Evolutionary conservation across 805 yeast species (phyloP).

Genomic region (Candida hispaniensis): DNA sequence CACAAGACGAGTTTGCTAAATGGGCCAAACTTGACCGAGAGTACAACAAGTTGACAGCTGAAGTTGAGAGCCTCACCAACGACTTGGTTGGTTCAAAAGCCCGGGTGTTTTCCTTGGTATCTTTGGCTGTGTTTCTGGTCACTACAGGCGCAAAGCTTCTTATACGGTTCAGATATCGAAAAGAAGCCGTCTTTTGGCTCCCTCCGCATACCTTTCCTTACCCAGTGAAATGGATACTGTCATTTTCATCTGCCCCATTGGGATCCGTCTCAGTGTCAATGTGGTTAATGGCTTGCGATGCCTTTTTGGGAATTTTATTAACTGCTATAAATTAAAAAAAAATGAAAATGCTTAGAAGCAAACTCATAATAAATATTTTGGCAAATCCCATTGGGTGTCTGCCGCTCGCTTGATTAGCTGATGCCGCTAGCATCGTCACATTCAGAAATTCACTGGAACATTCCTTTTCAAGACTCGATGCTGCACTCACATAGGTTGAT

Average conservation of each 20-base stretch:
- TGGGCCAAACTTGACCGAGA: slow-evolving; percentile 89
- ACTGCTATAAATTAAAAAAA: not conserved
- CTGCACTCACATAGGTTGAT: slow-evolving; percentile 25
- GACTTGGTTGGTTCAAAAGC: slow-evolving; percentile 28
- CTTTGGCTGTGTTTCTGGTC: slow-evolving; percentile 29
- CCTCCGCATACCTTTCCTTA: slow-evolving; percentile 50
- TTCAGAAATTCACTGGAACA: slow-evolving; percentile 20
- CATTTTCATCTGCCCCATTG: slow-evolving; percentile 52
- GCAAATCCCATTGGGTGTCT: not conserved
- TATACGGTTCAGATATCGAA: slow-evolving; percentile 43
- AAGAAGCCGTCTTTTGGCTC: slow-evolving; percentile 45
- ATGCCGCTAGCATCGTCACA: slow-evolving; percentile 3
- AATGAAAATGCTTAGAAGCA: slow-evolving; percentile 3
- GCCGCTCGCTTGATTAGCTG: slow-evolving; percentile 2
- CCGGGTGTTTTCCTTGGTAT: slow-evolving; percentile 30
- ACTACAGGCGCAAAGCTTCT: slow-evolving; percentile 36
- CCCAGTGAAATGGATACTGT: slow-evolving; percentile 42
- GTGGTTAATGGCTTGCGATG: slow-evolving; percentile 39
- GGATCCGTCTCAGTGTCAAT: slow-evolving; percentile 53
- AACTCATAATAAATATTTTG: slow-evolving; percentile 1
- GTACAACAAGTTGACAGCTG: slow-evolving; percentile 44
- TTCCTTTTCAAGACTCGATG: slow-evolving; percentile 18
- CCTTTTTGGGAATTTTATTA: slow-evolving; percentile 20
- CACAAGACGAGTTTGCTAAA: slow-evolving; percentile 89
- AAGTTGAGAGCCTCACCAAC: slow-evolving; percentile 35